Percentiles rank a stretch among this genome's conserved stretches.
Evolutionary conservation across 169 alveolate genomes (phyloP).

Genomic region (Cryptosporidium ubiquitum): DNA sequence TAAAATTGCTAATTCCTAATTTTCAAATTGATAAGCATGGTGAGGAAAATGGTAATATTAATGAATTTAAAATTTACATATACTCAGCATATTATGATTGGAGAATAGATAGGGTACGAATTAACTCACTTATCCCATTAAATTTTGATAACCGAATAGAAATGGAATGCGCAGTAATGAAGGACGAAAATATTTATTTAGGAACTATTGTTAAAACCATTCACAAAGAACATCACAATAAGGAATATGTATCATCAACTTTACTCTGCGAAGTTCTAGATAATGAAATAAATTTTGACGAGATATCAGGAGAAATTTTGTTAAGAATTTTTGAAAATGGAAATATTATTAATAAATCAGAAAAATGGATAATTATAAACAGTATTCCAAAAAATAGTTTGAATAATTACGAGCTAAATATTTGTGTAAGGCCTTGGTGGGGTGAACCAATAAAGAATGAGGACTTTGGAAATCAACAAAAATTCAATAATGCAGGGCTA

Average conservation of each 20-base stretch:
- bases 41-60: not conserved
- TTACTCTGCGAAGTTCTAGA: not conserved
- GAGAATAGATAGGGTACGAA: conserved; percentile 5
- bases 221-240: conserved; percentile 64
- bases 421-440: conserved; percentile 74
- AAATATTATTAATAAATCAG: not conserved
- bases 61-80: conserved; percentile 14
- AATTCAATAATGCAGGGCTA: conserved; percentile 21
- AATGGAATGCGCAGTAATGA: not conserved
- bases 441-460: conserved; percentile 36
- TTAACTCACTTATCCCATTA: conserved; percentile 21
- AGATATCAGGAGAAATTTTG: not conserved
- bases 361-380: not conserved
- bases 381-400: not conserved
- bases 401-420: conserved; percentile 17
- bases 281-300: not conserved
- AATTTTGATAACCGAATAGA: not conserved
- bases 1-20: not conserved
- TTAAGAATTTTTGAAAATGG: not conserved
- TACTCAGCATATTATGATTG: conserved; percentile 50
- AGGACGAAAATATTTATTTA: not conserved
- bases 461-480: not conserved
- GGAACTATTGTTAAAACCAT: conserved; percentile 5
- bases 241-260: conserved; percentile 40
- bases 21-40: not conserved